Evolutionary conservation across 176 grass and related monocot genomes (phyloP).

Genomic region (Carex cristatella): DNA sequence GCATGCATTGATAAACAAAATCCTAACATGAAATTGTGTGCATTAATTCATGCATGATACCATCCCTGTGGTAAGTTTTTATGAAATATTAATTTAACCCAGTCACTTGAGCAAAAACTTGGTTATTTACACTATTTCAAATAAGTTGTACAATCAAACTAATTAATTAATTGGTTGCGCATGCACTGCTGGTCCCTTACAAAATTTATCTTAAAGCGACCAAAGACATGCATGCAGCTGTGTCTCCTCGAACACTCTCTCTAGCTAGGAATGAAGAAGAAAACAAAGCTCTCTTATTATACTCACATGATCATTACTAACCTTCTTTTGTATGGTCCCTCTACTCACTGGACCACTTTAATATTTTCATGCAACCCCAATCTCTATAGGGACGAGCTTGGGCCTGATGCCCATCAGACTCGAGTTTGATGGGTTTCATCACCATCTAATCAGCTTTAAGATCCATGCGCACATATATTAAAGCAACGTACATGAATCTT

Average conservation of each 20-base stretch:
- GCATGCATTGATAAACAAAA: background rate
- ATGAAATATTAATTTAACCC: background rate
- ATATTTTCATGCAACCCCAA: slow-evolving; percentile 4
- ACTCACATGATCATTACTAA: slow-evolving; percentile 54
- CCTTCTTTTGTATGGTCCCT: slow-evolving; percentile 18
- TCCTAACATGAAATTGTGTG: background rate
- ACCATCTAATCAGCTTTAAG: too few relatives aligned
- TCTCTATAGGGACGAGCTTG: background rate
- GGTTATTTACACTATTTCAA: background rate
- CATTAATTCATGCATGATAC: background rate
- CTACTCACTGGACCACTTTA: slow-evolving; percentile 26
- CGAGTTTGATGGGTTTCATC: too few relatives aligned
- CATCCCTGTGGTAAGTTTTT: background rate
- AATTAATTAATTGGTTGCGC: too few relatives aligned
- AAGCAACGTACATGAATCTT: too few relatives aligned
- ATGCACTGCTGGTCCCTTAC: background rate
- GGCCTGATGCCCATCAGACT: too few relatives aligned
- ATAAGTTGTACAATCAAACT: too few relatives aligned
- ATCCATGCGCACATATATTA: too few relatives aligned
- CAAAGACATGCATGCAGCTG: slow-evolving; percentile 9
- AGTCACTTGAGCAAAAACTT: background rate
- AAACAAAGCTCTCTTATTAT: slow-evolving; percentile 32
- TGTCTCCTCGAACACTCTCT: background rate
- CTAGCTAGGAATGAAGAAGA: background rate
- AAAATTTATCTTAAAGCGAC: too few relatives aligned